Conservation (phyloP, 495 filamentous ascomycete species). For the Trichoderma erinaceum region DNA sequence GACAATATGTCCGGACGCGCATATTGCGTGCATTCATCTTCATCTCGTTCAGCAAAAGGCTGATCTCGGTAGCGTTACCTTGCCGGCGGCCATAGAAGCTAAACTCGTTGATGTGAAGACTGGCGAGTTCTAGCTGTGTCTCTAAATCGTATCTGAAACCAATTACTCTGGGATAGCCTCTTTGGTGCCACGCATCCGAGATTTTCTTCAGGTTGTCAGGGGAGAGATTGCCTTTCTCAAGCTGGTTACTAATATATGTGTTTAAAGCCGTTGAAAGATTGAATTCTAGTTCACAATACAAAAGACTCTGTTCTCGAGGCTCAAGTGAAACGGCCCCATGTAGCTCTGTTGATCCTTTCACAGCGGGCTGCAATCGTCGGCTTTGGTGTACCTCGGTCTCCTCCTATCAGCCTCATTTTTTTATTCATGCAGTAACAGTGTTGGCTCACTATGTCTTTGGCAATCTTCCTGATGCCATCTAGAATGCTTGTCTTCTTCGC, state of each 20-base stretch:
- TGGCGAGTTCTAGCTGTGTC: conserved; percentile 42
- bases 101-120: conserved; percentile 34
- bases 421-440: neutral
- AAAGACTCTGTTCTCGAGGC: conserved; percentile 40
- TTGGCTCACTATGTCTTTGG: conserved; percentile 36
- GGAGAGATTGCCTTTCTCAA: conserved; percentile 35
- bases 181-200: conserved; percentile 34
- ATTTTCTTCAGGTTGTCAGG: conserved; percentile 29
- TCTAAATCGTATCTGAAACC: conserved; percentile 45
- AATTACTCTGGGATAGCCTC: conserved; percentile 38
- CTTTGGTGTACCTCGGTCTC: conserved; percentile 17
- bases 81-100: conserved; percentile 36
- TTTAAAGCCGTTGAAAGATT: conserved; percentile 30
- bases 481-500: conserved; percentile 30
- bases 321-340: conserved; percentile 32
- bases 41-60: conserved; percentile 35
- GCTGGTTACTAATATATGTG: conserved; percentile 34
- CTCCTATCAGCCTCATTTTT: conserved; percentile 21
- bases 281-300: conserved; percentile 44
- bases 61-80: conserved; percentile 22
- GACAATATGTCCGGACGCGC: conserved; percentile 38
- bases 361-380: conserved; percentile 25
- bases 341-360: conserved; percentile 19
- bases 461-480: conserved; percentile 34
- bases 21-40: conserved; percentile 35